Evolutionary conservation across 2,329 filamentous ascomycete genomes (phyloP).

Genomic region (Capronia epimyces): DNA sequence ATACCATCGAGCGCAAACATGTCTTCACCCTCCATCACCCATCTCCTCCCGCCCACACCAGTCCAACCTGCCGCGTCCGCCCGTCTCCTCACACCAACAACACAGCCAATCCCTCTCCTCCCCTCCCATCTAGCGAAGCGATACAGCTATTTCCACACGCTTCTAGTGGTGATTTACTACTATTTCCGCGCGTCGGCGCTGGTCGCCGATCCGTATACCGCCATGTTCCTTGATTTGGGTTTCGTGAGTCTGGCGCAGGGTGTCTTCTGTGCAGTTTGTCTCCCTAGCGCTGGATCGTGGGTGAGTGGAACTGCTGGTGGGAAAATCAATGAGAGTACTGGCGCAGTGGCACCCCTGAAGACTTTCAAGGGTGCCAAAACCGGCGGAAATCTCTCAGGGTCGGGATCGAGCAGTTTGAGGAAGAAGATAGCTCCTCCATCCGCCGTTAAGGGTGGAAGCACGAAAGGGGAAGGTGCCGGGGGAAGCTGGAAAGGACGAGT

Average conservation of each 20-base stretch:
- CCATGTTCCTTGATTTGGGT: slow-evolving; percentile 57
- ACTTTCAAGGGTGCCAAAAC: slow-evolving; percentile 9
- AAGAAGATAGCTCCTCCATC: slow-evolving; percentile 11
- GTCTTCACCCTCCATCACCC: slow-evolving; percentile 17
- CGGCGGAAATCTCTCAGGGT: not conserved
- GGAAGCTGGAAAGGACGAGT: slow-evolving; percentile 23
- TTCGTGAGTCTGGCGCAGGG: slow-evolving; percentile 61
- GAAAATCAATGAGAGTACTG: slow-evolving; percentile 21
- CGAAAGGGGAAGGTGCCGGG: slow-evolving; percentile 14
- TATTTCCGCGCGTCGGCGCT: slow-evolving; percentile 60
- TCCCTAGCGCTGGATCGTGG: slow-evolving; percentile 48
- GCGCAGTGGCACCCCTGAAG: slow-evolving; percentile 7
- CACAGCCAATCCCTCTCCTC: slow-evolving; percentile 44
- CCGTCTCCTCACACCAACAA: slow-evolving; percentile 27
- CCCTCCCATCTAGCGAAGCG: slow-evolving; percentile 46
- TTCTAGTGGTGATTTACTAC: slow-evolving; percentile 60
- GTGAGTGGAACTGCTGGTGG: slow-evolving; percentile 26
- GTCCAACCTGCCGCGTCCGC: slow-evolving; percentile 7
- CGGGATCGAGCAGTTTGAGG: slow-evolving; percentile 16
- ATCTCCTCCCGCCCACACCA: slow-evolving; percentile 18
- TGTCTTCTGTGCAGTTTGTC: slow-evolving; percentile 53
- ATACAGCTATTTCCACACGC: slow-evolving; percentile 63
- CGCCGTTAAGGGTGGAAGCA: no score
- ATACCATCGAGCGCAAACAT: not conserved
- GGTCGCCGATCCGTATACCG: slow-evolving; percentile 62